A percentile compares a stretch with the other conserved stretches of the same genome.
Evolutionary conservation across 805 yeast species (phyloP).

Genomic region (Naumovozyma dairenensis): DNA sequence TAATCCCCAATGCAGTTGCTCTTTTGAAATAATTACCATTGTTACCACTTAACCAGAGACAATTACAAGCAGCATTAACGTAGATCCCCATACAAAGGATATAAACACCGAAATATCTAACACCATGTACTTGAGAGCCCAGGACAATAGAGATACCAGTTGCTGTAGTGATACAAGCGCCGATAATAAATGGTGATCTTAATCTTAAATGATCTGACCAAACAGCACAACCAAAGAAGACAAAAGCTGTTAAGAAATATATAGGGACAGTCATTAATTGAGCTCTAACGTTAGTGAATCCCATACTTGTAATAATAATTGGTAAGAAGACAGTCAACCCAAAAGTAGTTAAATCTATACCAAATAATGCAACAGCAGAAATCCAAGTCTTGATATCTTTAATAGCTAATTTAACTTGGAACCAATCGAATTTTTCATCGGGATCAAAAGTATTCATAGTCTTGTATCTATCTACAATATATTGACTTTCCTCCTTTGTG

Average conservation of each 20-base stretch:
- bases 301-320: conserved; percentile 27
- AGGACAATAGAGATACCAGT: conserved; percentile 29
- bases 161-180: conserved; percentile 26
- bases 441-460: conserved; percentile 29
- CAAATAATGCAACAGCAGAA: conserved; percentile 30
- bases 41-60: conserved; percentile 34
- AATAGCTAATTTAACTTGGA: conserved; percentile 26
- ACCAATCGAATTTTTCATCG: conserved; percentile 32
- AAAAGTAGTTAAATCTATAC: conserved; percentile 32
- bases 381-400: conserved; percentile 26
- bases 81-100: conserved; percentile 32
- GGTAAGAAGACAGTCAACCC: conserved; percentile 37
- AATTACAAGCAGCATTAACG: conserved; percentile 32
- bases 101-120: conserved; percentile 32
- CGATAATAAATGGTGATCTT: conserved; percentile 35
- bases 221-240: conserved; percentile 51
- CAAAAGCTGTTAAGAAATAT: conserved; percentile 68
- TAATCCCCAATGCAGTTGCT: conserved; percentile 33
- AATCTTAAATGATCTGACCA: conserved; percentile 45
- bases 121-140: conserved; percentile 27
- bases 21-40: conserved; percentile 33
- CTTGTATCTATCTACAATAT: conserved; percentile 29
- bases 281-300: conserved; percentile 57
- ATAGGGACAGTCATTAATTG: conserved; percentile 80
- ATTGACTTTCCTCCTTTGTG: conserved; percentile 32